Evolutionary conservation across 2,329 filamentous ascomycete species (phyloP), one percentile per base, ranked within the genome.

Genomic region (Aureobasidium sp.): DNA sequence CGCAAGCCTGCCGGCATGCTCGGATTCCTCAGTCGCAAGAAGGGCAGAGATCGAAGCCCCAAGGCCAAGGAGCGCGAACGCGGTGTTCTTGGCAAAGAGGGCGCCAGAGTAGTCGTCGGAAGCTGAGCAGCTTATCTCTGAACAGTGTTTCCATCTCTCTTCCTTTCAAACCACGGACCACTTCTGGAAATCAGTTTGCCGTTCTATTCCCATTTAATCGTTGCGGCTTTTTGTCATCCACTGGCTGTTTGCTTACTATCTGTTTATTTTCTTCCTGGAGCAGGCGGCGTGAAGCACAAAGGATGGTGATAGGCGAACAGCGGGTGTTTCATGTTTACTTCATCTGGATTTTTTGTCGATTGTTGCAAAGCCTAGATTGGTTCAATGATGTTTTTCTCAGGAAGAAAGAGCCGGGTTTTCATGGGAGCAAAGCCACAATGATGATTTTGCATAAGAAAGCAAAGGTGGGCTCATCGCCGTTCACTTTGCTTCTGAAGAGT

Each of bases 41-140:
- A 90, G 78, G 91, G 92, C 32, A 82, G 92, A 66, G 91, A 92
- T 61, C 87, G 92, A 74, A 97, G 92, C 72, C 94, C 94, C 1
- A 97, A 96, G 77, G 92, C 92, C 29, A 93, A 91, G 74, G 92
- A 71, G 65, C 67, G 69, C 62, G 72, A 97, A 77, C 84, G 91
- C 61, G 94, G 94, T 63, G 92, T 99, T 8, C 73, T 99, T 63
- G 94, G 94, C 63, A 97, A 97, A 72, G 92, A 97, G 73, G 94
- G 94, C 17, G 92, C 94, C 12, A 83, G 94, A 67, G 78, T 80
- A 56, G 75, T 81, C 59, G 77, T 80, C 68, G 75, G 74, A 67
- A 75, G 75, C 62, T 66, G 55, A 63, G 39, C 27, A 8, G 4
- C 12, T 8, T 20, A 12, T 44, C 32, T 37, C 29, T 43, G 36